Evolutionary conservation across 805 yeast genomes (phyloP), one percentile per base, ranked within the genome.

Genomic region (Saccharomyces eubayanus): DNA sequence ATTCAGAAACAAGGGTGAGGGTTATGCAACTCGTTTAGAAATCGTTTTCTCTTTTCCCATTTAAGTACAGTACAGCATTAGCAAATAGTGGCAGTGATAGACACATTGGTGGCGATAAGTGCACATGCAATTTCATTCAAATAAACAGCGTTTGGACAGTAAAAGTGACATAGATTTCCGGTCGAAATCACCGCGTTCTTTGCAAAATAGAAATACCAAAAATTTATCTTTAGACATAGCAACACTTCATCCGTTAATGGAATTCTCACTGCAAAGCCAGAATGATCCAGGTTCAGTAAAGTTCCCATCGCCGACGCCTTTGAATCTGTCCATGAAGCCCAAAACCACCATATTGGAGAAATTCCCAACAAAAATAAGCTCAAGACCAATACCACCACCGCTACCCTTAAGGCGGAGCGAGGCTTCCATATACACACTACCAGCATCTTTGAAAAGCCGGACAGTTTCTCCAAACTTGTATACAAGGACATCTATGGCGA

Each of bases 171-270:
- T 36, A 16, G 43, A 36, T 36, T 36, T 36, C 24, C 9, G 50
- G 31, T 43, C 55, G 27, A 57, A 56, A 31, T 56, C 60, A 4
- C 57, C 62, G n/a, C 51, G 57, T 24, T 59, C 63, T 12, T 50
- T 63, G 28, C 64, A 65, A 46, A 60, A 60, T 5, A 62, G 67
- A 49, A 68, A 68, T 51, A 62, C 70, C 3, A 68, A 66, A 54
- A 68, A 68, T 30, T 52, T 68, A 20, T 62, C 63, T 12, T 14
- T 48, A 48, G 24, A 31, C 14, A 21, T 31, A 30, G n/a, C 46
- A 12, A 21, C 28, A 9, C 16, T 43, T 51, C 3, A 47, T 54
- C 30, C 48, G 11, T 16, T 28, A 46, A 28, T 46, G 36, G 24
- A 40, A 31, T 16, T 27, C 31, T 24, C 53, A 28, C 31, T 27